Evolutionary conservation across 2,329 filamentous ascomycete species (phyloP).

Genomic region (Blastomyces emzantsi): DNA sequence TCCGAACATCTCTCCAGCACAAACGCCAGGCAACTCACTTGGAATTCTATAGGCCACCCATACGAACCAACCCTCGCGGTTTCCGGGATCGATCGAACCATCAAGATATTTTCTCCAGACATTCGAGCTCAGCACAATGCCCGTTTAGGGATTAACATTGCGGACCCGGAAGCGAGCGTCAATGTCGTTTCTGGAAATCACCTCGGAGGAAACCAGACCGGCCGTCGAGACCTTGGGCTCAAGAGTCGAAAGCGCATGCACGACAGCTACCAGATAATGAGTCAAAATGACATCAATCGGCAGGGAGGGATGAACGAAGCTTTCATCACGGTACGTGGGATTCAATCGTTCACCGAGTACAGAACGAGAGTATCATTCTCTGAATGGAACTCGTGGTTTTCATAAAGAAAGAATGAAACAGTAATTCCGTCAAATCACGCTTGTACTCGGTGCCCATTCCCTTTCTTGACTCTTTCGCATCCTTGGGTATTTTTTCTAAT

Average conservation of each 20-base stretch:
- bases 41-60: constrained; percentile 45
- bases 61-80: constrained; percentile 59
- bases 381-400: constrained; percentile 20
- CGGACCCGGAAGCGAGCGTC: constrained; percentile 37
- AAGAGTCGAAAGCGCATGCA: constrained; percentile 51
- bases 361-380: constrained; percentile 19
- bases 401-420: constrained; percentile 6
- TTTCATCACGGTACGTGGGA: constrained; percentile 44
- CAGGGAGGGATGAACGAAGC: constrained; percentile 50
- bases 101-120: constrained; percentile 60
- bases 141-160: constrained; percentile 49
- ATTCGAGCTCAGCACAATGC: constrained; percentile 49
- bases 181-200: constrained; percentile 26
- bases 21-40: background rate
- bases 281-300: constrained; percentile 52
- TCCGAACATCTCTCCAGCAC: background rate
- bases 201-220: constrained; percentile 21
- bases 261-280: constrained; percentile 52
- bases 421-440: background rate
- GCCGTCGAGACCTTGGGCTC: constrained; percentile 36
- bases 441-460: background rate
- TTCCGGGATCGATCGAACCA: constrained; percentile 58
- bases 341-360: constrained; percentile 18
- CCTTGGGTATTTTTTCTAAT: constrained; percentile 5
- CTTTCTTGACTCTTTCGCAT: constrained; percentile 3